Evolutionary conservation across 164 flowering plant species (phyloP), one percentile per base, ranked within the genome.

Genomic region (Protea cynaroides): DNA sequence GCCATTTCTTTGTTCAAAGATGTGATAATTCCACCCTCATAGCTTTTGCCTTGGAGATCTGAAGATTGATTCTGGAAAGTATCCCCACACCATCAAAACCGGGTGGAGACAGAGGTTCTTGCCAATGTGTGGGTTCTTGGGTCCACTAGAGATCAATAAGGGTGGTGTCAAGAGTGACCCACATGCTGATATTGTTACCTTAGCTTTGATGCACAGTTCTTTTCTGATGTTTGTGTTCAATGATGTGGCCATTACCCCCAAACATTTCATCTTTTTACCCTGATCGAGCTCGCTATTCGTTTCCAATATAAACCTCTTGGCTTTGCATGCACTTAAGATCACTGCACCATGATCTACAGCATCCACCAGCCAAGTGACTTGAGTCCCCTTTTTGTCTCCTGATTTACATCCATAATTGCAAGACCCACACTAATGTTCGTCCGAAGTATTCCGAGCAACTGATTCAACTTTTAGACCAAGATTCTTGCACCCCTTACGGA

Each of bases 131-230:
- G 70, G 68, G 64, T 82, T 82, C 63, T 72, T 78, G 44, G 80
- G 50, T 22, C 83, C 92, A 71, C 97, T 88, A 3, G 84, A 79
- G 51, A 77, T 79, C 87, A 90, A 65, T 47, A 90, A 62, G 5
- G 85, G 85, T 8, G 97, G 96, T 57, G 95, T 88, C 40, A 70
- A 37, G 34, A 90, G 75, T 49, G 95, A 80, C 38, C 97, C 97
- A 66, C 94, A 80, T 4, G 95, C 86, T 21, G 89, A 86, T 55
- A 90, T 67, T 37, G 95, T 83, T 36, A 75, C 74, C 70, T 81
- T 83, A 8, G 97, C 92, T 17, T 78, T 78, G 55, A 90, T 80
- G 10, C 73, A 81, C 47, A 90, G 63, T 57, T 59, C 78, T 69
- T 50, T 80, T n/a, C 62, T 70, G 47, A 79, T 71, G 17, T 71